Evolutionary conservation across 164 flowering plant genomes (phyloP).

Genomic region (Saururus chinensis): DNA sequence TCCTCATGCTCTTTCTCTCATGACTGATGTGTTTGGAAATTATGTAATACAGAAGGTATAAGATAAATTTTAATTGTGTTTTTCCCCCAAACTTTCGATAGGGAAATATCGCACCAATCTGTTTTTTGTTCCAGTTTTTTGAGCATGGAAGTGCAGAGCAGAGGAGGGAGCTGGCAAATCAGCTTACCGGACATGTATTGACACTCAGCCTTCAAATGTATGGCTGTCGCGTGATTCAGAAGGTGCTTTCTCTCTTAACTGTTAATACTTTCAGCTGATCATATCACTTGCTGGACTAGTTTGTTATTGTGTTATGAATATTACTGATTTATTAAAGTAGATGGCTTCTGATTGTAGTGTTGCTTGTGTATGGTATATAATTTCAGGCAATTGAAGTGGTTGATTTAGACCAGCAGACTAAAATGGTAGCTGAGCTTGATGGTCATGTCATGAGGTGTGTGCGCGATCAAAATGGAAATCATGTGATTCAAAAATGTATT

Average conservation of each 20-base stretch:
- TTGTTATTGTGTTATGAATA: background rate
- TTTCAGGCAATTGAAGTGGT: slow-evolving; percentile 93
- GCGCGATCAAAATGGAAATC: slow-evolving; percentile 98
- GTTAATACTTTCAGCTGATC: background rate
- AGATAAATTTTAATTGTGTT: background rate
- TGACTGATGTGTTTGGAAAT: slow-evolving; percentile 99
- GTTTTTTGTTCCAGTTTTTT: slow-evolving; percentile 45
- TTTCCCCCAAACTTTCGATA: background rate
- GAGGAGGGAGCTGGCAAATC: slow-evolving; percentile 67
- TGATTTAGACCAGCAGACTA: slow-evolving; percentile 85
- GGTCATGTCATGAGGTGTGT: slow-evolving; percentile 92
- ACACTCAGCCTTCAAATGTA: slow-evolving; percentile 86
- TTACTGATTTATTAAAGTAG: too few relatives aligned
- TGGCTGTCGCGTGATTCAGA: slow-evolving; percentile 89
- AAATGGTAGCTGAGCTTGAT: slow-evolving; percentile 90
- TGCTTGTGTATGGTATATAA: slow-evolving; percentile 1
- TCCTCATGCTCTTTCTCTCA: slow-evolving; percentile 79
- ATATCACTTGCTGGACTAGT: background rate
- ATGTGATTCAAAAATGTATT: slow-evolving; percentile 95
- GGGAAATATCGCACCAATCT: background rate
- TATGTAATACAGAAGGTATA: slow-evolving; percentile 96
- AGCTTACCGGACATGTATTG: slow-evolving; percentile 61
- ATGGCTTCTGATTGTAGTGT: too few relatives aligned
- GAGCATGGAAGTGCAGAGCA: slow-evolving; percentile 75
- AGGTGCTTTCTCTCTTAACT: slow-evolving; percentile 26